A percentile compares a stretch with the other conserved stretches of the same genome.
These are phyloP conservation scores for Gnaphalium uliginosum DNA, from an alignment of 129 eudicot genomes.

Conservation along the genomic window DNA sequence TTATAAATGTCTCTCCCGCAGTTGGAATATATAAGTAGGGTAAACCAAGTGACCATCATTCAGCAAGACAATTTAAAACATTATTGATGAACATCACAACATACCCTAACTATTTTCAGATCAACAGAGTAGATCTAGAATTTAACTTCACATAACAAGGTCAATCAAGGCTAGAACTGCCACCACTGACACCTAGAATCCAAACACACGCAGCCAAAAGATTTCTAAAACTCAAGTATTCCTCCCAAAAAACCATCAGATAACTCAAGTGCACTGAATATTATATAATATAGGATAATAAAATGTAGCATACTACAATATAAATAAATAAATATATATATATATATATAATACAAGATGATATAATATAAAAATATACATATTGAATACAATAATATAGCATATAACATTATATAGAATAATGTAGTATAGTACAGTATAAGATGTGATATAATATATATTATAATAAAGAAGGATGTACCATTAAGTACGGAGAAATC, in stretches of 20 bases:
- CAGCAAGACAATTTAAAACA: slow-evolving; percentile 1
- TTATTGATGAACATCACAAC: neutral
- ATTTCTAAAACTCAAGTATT: too few relatives aligned
- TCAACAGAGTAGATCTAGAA: slow-evolving; percentile 10
- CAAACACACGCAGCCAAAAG: neutral
- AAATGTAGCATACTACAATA: neutral
- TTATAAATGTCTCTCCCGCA: neutral
- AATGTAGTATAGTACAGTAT: neutral
- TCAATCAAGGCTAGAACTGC: neutral
- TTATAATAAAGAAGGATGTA: too few relatives aligned
- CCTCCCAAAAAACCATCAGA: neutral
- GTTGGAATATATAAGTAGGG: neutral
- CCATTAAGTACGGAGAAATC: neutral
- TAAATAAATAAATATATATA: too few relatives aligned
- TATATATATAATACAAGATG: too few relatives aligned
- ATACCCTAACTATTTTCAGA: slow-evolving; percentile 3
- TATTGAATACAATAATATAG: too few relatives aligned
- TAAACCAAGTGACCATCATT: slow-evolving; percentile 19
- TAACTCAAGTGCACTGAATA: neutral
- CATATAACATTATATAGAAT: neutral
- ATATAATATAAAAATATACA: neutral
- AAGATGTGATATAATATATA: neutral
- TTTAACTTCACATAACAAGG: neutral
- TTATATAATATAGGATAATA: too few relatives aligned
- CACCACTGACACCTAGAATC: too few relatives aligned